Evolutionary conservation across 2,329 filamentous ascomycete species (phyloP).

Genomic region (Westerdykella ornata): DNA sequence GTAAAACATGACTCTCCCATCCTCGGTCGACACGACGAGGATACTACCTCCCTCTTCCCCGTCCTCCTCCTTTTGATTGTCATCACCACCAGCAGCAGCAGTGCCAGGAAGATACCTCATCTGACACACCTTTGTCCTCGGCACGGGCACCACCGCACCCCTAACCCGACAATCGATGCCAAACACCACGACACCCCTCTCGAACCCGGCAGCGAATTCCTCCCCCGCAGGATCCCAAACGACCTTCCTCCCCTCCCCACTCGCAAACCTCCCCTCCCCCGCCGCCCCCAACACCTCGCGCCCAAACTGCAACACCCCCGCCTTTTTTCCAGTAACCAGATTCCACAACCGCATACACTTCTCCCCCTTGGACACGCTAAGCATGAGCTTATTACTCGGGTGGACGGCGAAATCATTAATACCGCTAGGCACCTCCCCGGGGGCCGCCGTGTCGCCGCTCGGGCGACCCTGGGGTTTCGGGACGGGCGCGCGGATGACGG

Average conservation of each 20-base stretch:
- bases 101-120: conserved; percentile 58
- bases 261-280: conserved; percentile 68
- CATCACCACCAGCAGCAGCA: too few relatives aligned
- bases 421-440: conserved; percentile 74
- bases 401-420: conserved; percentile 95
- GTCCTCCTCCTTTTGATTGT: too few relatives aligned
- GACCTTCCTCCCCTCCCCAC: conserved; percentile 76
- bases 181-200: conserved; percentile 76
- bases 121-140: conserved; percentile 75
- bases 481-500: conserved; percentile 79
- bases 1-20: conserved; percentile 80
- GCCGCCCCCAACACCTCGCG: conserved; percentile 64
- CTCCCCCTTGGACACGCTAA: conserved; percentile 85
- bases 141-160: conserved; percentile 62
- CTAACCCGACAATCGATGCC: conserved; percentile 80
- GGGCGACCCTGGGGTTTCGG: conserved; percentile 74
- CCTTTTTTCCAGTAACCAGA: conserved; percentile 90
- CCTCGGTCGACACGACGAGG: conserved; percentile 78
- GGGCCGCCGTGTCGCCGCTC: conserved; percentile 80
- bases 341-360: conserved; percentile 94
- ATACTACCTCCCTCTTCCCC: conserved; percentile 48
- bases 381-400: conserved; percentile 93
- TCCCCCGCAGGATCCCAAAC: conserved; percentile 71
- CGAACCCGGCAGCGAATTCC: conserved; percentile 85
- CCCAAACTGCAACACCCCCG: conserved; percentile 81